Base-by-base conservation (phyloP, 2,329 filamentous ascomycete genomes). In the Paecilomyces dactylethromorphus region DNA sequence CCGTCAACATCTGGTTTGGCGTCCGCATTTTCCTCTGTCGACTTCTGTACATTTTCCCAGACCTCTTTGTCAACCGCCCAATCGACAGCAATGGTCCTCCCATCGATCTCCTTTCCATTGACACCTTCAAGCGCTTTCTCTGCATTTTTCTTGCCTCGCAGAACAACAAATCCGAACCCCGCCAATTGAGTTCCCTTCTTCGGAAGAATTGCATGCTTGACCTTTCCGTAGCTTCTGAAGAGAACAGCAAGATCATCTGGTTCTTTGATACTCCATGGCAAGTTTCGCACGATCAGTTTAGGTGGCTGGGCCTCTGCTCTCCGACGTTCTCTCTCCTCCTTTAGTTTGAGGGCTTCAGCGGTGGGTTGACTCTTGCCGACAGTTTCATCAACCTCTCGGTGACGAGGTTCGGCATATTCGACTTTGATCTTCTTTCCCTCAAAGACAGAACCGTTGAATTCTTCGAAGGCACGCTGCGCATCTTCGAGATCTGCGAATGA, bases 401-500 rank as follows among this genome's bases (percentile, higher is more conserved):
- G 86, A 74, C 95, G 85, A 3, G 90, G 86, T 75, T 97, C 89
- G 35, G 94, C 94, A 70, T 96, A 81, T 66, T 99, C 94, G 57
- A 97, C 84, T 59, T 87, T 87, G 68, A 99, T 87, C 63, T 89
- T 90, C 66, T 88, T 87, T 21, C 92, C 93, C 55, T 92, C 85
- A 66, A 96, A 84, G 26, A 85, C 78, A 53, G 88, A 82, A 62
- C 90, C 90, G 74, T 96, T 86, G 69, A 97, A 84, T 72, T 95
- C 89, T 59, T 88, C 84, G 70, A 90, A 84, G 18, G 94, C 95
- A 63, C 87, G 84, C 64, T 87, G 80, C 12, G 93, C 92, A 79
- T 99, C 94, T 64, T 97, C 92, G 31, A 89, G 84, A 71, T 99
- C 94, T 66, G 92, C 91, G 69, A 99, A 94, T 1, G 94, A 97